Percentiles rank a stretch among this genome's conserved stretches.
Conservation (phyloP, 2,329 filamentous ascomycete species). For the Didymellaceae sp. region DNA sequence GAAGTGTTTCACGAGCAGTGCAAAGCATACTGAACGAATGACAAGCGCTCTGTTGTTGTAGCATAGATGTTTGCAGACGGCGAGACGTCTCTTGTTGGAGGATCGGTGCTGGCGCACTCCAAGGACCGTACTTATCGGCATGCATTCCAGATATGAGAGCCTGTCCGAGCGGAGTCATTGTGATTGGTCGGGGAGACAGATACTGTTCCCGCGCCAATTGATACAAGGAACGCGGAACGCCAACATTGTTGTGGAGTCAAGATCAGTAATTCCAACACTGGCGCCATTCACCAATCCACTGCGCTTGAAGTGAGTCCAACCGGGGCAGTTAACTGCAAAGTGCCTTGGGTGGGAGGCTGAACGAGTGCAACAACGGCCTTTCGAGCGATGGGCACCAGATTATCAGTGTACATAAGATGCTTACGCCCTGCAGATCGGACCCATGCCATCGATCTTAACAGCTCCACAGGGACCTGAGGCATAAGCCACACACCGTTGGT, state of each 20-base stretch:
- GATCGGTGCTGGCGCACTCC: constrained; percentile 3
- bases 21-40: too few species aligned
- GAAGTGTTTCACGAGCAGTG: too few species aligned
- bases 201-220: constrained; percentile 1
- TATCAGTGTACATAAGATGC: not conserved
- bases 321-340: not conserved
- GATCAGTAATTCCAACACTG: not conserved
- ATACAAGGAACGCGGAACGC: not conserved
- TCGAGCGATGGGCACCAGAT: too few species aligned
- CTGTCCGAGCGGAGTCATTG: constrained; percentile 3
- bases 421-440: constrained; percentile 2
- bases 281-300: not conserved
- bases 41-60: not conserved
- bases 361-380: not conserved
- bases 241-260: not conserved
- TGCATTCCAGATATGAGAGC: constrained; percentile 2
- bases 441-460: constrained; percentile 11
- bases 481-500: constrained; percentile 4
- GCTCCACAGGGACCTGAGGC: constrained; percentile 5
- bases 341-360: not conserved
- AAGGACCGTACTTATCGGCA: constrained; percentile 4
- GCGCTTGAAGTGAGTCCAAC: too few species aligned
- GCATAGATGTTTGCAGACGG: not conserved
- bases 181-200: constrained; percentile 11
- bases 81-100: not conserved